Evolutionary conservation across 805 yeast genomes (phyloP), one percentile per base, ranked within the genome.

Genomic region (Sungouiozyma ichnusensis): DNA sequence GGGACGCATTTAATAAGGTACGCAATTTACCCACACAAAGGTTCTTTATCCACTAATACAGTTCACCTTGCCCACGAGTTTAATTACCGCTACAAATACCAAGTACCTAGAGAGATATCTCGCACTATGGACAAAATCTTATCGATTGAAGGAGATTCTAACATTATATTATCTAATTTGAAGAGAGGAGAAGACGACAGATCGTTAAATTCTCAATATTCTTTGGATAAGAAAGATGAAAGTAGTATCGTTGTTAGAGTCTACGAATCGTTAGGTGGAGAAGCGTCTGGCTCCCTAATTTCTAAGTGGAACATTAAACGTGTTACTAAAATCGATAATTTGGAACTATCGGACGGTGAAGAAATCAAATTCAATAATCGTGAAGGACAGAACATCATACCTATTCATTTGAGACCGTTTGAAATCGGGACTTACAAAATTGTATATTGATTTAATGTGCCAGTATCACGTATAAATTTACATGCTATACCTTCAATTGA

Each of bases 221-320:
- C 79, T 8, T 67, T 72, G 36, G 68, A 69, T 37, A 59, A 62
- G 40, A 53, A 58, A 29, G 73, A 72, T 7, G 62, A 67, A 39
- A 71, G 70, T 50, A 72, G 79, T 8, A 65, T 85, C 20, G 68
- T 88, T 19, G 66, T 84, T 24, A 75, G 97, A 51, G 72, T 86
- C 1, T 90, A 87, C 62, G 98, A 90, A 57, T 66, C 94, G 0
- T 68, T 90, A 36, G 98, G 98, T 5, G 97, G 97, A 37, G 67
- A 67, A 41, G 68, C 83, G 1, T 56, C 53, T 3, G 88, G 83
- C 2, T 56, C 50, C 3, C 57, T 87, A 29, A 58, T 57, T 16
- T 66, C 81, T 29, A 60, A 64, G 16, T 60, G 72, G 31, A 67
- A 74, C 0, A 55, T 79, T 31, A 62, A 55, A 16, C 60, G 65